phyloP scores from a whole-genome alignment of 805 yeast genomes.

The Candida vartiovaarae region DNA sequence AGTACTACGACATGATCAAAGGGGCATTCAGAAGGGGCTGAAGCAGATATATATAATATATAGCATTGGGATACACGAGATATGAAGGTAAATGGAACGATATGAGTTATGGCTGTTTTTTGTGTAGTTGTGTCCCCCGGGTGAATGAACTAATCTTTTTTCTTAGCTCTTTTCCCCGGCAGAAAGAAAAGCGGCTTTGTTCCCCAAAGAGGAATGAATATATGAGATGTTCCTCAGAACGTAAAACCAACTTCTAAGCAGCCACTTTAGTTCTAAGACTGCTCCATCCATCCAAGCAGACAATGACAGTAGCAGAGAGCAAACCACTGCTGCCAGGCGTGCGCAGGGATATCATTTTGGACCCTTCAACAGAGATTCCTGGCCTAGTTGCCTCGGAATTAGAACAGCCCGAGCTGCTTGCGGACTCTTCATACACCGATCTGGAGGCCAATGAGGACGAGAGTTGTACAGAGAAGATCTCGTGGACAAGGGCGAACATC shows the following conservation, averaged over 20 bases:
- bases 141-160: no score
- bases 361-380: constrained; percentile 26
- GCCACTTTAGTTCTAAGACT: no score
- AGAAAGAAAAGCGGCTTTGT: no score
- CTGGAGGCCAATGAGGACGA: constrained; percentile 4
- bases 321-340: constrained; percentile 16
- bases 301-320: constrained; percentile 3
- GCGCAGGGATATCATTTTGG: constrained; percentile 18
- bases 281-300: no score
- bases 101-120: no score
- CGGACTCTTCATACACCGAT: constrained; percentile 13
- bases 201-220: no score
- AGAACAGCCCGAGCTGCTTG: constrained; percentile 24
- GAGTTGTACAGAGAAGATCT: constrained; percentile 3
- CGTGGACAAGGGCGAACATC: constrained; percentile 19
- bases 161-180: no score
- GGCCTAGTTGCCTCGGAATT: constrained; percentile 30
- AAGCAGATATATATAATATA: not conserved
- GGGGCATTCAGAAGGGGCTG: constrained; percentile 17
- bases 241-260: no score
- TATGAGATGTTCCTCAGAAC: no score
- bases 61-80: no score
- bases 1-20: constrained; percentile 20
- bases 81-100: no score
- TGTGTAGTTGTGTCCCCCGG: no score